Evolutionary conservation across 2,329 filamentous ascomycete species (phyloP).

Genomic region (Apiospora aurea): DNA sequence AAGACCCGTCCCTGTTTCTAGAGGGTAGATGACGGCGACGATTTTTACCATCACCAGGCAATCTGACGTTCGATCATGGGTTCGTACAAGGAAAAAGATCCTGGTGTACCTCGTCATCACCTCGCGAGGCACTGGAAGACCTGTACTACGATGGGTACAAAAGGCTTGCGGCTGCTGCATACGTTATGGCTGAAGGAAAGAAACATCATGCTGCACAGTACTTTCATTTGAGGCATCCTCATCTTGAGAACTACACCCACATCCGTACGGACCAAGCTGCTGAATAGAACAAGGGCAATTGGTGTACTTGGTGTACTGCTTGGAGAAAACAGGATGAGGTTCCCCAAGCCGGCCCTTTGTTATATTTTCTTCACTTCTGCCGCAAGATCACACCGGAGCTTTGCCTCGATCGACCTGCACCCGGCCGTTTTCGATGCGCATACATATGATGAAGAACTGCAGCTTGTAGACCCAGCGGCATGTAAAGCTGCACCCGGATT

Average conservation of each 20-base stretch:
- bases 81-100: background rate
- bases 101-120: no score
- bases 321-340: background rate
- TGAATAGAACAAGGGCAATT: background rate
- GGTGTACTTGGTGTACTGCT: background rate
- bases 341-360: background rate
- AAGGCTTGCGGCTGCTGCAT: background rate
- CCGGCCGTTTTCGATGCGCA: background rate
- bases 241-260: background rate
- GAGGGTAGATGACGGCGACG: background rate
- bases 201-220: background rate
- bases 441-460: background rate
- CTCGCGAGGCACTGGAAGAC: background rate
- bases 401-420: background rate
- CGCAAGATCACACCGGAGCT: background rate
- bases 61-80: background rate
- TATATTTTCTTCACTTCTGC: background rate
- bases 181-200: background rate
- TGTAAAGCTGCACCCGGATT: conserved; percentile 14
- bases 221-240: background rate
- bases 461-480: background rate
- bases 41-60: background rate
- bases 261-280: background rate
- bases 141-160: background rate
- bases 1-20: background rate